Percentiles rank a stretch among this genome's conserved stretches.
These are phyloP conservation scores for Debaryomyces nepalensis DNA, from an alignment of 1,139 yeast species.

Conservation along the genomic window DNA sequence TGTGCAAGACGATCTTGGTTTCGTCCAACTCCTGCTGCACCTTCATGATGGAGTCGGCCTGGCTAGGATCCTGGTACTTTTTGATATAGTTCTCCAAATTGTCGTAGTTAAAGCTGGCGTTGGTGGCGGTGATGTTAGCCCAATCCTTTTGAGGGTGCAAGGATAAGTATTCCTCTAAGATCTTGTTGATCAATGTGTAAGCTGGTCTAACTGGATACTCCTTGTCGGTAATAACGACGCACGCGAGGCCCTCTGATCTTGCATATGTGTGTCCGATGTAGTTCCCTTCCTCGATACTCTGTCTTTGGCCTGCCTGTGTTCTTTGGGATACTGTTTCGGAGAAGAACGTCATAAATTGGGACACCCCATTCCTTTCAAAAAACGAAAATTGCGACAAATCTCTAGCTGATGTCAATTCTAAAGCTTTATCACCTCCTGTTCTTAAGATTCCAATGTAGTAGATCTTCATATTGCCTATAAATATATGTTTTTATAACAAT, in stretches of 20 bases:
- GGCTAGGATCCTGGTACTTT: conserved; percentile 94
- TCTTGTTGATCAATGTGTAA: conserved; percentile 85
- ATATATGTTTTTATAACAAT: background rate
- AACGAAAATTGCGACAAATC: conserved; percentile 87
- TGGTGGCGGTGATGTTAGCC: conserved; percentile 58
- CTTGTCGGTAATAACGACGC: conserved; percentile 89
- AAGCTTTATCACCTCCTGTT: conserved; percentile 60
- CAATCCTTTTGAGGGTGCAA: conserved; percentile 80
- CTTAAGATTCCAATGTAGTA: conserved; percentile 87
- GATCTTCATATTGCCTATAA: conserved; percentile 65
- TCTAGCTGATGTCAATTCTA: conserved; percentile 79
- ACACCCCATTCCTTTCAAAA: conserved; percentile 76
- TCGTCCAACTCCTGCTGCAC: conserved; percentile 98
- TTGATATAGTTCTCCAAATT: conserved; percentile 70
- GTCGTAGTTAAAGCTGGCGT: conserved; percentile 54
- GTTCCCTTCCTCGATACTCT: conserved; percentile 89
- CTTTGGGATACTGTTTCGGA: conserved; percentile 89
- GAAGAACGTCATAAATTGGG: conserved; percentile 94
- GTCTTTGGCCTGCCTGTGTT: conserved; percentile 89
- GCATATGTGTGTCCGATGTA: conserved; percentile 93
- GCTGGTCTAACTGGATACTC: conserved; percentile 99
- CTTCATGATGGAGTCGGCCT: conserved; percentile 95
- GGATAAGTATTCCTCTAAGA: conserved; percentile 86
- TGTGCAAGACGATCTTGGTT: conserved; percentile 93
- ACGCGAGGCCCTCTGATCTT: conserved; percentile 90